phyloP scores from a whole-genome alignment of 1,284 basidiomycete species.

The Macrocystidia cucumis region DNA sequence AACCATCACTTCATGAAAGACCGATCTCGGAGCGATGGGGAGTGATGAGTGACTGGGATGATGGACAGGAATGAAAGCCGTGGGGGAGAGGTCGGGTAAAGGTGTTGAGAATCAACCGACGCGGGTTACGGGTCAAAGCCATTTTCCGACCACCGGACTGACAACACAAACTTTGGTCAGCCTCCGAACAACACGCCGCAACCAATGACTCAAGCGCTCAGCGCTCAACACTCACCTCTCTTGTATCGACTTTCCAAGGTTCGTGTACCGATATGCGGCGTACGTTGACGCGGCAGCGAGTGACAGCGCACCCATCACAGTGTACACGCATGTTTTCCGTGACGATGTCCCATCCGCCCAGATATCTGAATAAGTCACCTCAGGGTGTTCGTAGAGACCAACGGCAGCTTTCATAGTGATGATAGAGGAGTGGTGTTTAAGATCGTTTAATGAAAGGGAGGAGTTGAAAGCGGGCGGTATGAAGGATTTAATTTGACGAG shows the following conservation, averaged over 20 bases:
- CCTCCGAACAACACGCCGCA: background rate
- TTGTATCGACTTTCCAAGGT: conserved; percentile 15
- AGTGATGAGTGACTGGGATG: too few species aligned
- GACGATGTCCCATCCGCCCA: conserved; percentile 20
- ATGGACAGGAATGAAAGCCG: too few species aligned
- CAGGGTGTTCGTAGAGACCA: conserved; percentile 44
- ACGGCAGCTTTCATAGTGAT: conserved; percentile 32
- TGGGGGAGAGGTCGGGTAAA: too few species aligned
- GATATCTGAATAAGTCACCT: conserved; percentile 33
- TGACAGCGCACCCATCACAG: conserved; percentile 22
- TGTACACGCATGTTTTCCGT: conserved; percentile 16
- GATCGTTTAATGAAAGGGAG: conserved; percentile 3
- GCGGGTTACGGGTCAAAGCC: background rate
- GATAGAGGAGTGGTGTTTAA: conserved; percentile 3
- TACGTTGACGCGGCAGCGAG: conserved; percentile 22
- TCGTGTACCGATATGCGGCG: conserved; percentile 23
- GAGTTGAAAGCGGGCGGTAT: conserved; percentile 1
- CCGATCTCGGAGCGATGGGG: too few species aligned
- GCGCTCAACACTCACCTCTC: conserved; percentile 14
- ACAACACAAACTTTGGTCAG: background rate
- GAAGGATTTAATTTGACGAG: background rate
- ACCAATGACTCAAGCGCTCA: background rate
- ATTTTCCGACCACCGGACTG: conserved; percentile 3
- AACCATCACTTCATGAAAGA: too few species aligned
- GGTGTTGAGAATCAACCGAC: too few species aligned